Conservation (phyloP, 108 stramenopile species). For the Parietichytrium sp. region DNA sequence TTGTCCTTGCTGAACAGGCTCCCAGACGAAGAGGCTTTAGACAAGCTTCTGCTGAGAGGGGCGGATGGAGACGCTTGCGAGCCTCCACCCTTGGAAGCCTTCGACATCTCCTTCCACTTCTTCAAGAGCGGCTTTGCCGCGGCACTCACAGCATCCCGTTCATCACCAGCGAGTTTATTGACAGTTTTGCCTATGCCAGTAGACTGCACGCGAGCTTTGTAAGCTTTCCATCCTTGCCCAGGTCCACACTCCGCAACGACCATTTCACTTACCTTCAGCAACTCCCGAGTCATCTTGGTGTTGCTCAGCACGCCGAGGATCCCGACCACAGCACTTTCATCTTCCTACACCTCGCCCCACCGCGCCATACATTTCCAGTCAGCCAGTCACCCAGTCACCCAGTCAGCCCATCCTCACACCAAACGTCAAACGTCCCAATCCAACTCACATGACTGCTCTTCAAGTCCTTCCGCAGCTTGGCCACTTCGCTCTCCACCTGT, state of each 20-base stretch:
- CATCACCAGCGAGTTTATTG: neutral
- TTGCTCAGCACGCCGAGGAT: neutral
- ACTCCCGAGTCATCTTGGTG: neutral
- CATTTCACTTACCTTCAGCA: neutral
- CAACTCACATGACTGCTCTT: too few species aligned
- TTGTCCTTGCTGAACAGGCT: neutral
- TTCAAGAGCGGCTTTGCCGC: slow-evolving; percentile 4
- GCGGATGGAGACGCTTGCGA: too few species aligned
- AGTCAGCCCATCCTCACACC: too few species aligned
- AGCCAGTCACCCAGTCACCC: neutral
- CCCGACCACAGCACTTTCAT: neutral
- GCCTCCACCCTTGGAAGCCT: too few species aligned
- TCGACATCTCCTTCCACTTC: slow-evolving; percentile 16
- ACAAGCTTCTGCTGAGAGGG: too few species aligned
- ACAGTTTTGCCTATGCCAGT: slow-evolving; percentile 35
- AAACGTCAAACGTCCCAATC: too few species aligned
- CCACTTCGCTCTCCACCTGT: too few species aligned
- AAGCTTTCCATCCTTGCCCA: neutral
- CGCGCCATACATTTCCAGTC: neutral
- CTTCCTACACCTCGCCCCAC: neutral
- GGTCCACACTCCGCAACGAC: neutral
- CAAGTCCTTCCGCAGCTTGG: too few species aligned
- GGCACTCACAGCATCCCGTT: neutral
- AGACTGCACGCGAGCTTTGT: too few species aligned
- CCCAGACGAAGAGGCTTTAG: neutral